Percentiles rank a stretch among this genome's conserved stretches.
Conservation (phyloP, 2,329 filamentous ascomycete genomes). For the Pseudomassariella vexata region DNA sequence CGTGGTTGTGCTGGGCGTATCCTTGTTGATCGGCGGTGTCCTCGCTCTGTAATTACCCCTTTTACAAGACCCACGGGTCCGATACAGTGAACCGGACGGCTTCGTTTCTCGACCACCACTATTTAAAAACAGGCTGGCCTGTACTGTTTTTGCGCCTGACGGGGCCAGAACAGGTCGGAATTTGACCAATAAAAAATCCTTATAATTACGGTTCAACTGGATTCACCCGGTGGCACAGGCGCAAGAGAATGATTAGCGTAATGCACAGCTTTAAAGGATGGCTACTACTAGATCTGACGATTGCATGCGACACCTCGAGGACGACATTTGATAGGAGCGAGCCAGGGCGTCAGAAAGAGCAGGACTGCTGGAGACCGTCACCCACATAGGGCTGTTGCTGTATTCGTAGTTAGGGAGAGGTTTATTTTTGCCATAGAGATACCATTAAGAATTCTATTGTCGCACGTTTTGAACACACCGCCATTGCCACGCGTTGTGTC, state of each 20-base stretch:
- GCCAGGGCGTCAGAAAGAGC: too few species aligned
- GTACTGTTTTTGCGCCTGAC: slow-evolving; percentile 7
- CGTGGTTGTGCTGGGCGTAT: slow-evolving; percentile 16
- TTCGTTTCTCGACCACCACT: slow-evolving; percentile 18
- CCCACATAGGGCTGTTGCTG: too few species aligned
- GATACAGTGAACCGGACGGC: slow-evolving; percentile 15
- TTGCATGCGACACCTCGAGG: slow-evolving; percentile 3
- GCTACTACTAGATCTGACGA: slow-evolving; percentile 5
- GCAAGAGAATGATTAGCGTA: slow-evolving; percentile 2
- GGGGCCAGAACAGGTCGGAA: slow-evolving; percentile 5
- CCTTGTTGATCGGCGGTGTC: slow-evolving; percentile 18
- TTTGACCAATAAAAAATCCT: slow-evolving; percentile 14
- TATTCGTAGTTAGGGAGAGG: too few species aligned
- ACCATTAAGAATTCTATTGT: too few species aligned
- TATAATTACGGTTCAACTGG: slow-evolving; percentile 21
- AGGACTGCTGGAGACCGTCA: too few species aligned
- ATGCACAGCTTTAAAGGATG: too few species aligned
- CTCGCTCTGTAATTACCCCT: slow-evolving; percentile 15
- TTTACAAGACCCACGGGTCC: slow-evolving; percentile 5
- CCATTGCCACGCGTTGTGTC: too few species aligned
- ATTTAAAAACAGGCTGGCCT: slow-evolving; percentile 9
- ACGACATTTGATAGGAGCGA: background rate
- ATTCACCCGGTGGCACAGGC: slow-evolving; percentile 5
- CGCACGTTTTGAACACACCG: too few species aligned
- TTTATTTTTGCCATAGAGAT: too few species aligned